Conservation (phyloP, 1,284 basidiomycete species). For the Boletellus dicymbophilus region DNA sequence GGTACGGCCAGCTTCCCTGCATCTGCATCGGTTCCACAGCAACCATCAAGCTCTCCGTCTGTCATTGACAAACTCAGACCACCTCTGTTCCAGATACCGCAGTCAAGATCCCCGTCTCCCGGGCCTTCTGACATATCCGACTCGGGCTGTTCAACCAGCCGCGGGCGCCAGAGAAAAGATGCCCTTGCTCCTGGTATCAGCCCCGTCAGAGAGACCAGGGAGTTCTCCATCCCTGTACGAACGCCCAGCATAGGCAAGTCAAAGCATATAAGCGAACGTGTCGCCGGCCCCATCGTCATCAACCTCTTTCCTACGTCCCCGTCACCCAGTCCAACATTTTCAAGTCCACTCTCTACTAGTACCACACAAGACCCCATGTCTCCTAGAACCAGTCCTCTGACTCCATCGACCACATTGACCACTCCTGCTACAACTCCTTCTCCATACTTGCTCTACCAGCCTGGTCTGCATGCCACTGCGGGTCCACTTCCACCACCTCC, state of each 20-base stretch:
- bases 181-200: conserved; percentile 33
- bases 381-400: conserved; percentile 27
- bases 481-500: conserved; percentile 73
- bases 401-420: conserved; percentile 28
- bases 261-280: conserved; percentile 56
- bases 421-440: conserved; percentile 30
- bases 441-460: conserved; percentile 61
- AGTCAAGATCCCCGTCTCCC: conserved; percentile 50
- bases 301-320: conserved; percentile 36
- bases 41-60: conserved; percentile 14
- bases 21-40: conserved; percentile 30
- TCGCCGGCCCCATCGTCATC: conserved; percentile 59
- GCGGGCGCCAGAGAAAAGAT: conserved; percentile 36
- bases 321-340: conserved; percentile 25
- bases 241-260: conserved; percentile 61
- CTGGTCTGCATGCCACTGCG: conserved; percentile 67
- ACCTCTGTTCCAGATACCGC: conserved; percentile 55
- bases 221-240: conserved; percentile 31
- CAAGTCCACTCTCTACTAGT: conserved; percentile 30
- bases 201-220: conserved; percentile 31
- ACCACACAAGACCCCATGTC: conserved; percentile 33
- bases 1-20: conserved; percentile 39
- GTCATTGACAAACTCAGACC: conserved; percentile 32
- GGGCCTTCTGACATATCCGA: conserved; percentile 37
- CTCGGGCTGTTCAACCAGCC: conserved; percentile 30